phyloP scores from a whole-genome alignment of 1,284 basidiomycete species.

The Heterobasidion annosum region DNA sequence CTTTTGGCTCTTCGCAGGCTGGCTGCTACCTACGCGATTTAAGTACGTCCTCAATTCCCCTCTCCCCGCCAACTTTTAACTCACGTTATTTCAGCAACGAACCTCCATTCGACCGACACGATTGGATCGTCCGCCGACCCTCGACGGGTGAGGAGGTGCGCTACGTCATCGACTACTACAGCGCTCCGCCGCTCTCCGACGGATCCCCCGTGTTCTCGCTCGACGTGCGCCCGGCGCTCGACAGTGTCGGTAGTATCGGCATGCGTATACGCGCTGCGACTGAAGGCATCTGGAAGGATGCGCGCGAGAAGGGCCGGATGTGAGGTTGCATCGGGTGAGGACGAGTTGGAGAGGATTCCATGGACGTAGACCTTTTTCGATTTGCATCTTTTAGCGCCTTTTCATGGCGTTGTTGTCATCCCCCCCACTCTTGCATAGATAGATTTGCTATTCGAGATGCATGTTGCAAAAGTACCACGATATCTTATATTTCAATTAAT shows the following conservation, averaged over 20 bases:
- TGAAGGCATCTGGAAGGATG: constrained; percentile 31
- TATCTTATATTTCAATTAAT: neutral
- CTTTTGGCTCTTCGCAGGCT: constrained; percentile 77
- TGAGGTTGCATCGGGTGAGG: neutral
- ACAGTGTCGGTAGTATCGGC: constrained; percentile 66
- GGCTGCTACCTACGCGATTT: constrained; percentile 83
- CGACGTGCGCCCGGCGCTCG: constrained; percentile 86
- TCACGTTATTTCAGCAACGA: constrained; percentile 48
- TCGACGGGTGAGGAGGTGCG: constrained; percentile 71
- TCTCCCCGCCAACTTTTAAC: neutral
- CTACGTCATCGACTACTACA: constrained; percentile 97
- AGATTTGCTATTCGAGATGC: neutral
- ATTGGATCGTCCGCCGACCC: constrained; percentile 88
- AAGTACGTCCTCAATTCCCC: constrained; percentile 43
- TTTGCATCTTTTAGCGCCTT: no score
- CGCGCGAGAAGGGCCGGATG: neutral
- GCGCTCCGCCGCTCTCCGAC: constrained; percentile 75
- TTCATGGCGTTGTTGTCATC: no score
- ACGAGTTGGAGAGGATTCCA: neutral
- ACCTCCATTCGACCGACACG: constrained; percentile 97
- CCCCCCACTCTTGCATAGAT: neutral
- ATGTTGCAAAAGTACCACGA: neutral
- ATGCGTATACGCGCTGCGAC: constrained; percentile 66
- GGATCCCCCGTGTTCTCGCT: constrained; percentile 88
- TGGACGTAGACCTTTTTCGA: no score